Conservation (phyloP, 768 basidiomycete species). For the Leucosporidium scottii region DNA sequence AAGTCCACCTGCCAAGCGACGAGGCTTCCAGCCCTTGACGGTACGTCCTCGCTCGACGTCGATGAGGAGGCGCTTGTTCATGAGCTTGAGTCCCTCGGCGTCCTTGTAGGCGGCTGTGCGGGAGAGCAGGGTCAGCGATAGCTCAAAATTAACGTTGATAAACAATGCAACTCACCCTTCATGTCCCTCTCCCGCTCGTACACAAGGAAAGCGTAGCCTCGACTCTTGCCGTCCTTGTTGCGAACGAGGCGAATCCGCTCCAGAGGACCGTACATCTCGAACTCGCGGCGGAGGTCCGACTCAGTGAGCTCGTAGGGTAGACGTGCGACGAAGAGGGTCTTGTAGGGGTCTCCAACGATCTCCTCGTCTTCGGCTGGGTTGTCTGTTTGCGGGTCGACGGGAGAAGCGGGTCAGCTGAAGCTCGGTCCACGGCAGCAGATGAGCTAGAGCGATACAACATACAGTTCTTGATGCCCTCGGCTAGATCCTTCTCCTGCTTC, state of each 20-base stretch:
- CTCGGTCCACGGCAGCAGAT: not conserved
- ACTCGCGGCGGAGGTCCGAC: constrained; percentile 84
- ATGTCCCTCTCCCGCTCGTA: constrained; percentile 98
- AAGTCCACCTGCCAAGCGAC: constrained; percentile 92
- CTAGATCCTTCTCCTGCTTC: constrained; percentile 15
- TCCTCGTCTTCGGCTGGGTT: constrained; percentile 86
- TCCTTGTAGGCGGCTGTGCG: constrained; percentile 81
- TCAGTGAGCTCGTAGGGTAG: constrained; percentile 88
- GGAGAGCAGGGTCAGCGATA: constrained; percentile 1
- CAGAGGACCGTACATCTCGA: constrained; percentile 88
- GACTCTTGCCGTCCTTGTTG: constrained; percentile 62
- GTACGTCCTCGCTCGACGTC: constrained; percentile 98
- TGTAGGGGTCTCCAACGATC: constrained; percentile 93
- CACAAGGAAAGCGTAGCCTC: constrained; percentile 94
- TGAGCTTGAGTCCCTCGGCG: constrained; percentile 90
- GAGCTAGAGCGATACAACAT: not conserved
- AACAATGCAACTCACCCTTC: constrained; percentile 62
- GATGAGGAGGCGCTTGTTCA: constrained; percentile 91
- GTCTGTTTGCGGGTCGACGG: constrained; percentile 50
- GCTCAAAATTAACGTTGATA: constrained; percentile 46
- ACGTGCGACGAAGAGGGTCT: constrained; percentile 92
- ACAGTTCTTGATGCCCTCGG: not conserved
- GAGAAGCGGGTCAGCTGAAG: not conserved
- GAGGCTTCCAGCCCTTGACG: constrained; percentile 97
- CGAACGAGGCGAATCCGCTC: constrained; percentile 89